A percentile compares a stretch with the other conserved stretches of the same genome.
Conservation (phyloP, 768 basidiomycete species). For the Ramaria sp. region DNA sequence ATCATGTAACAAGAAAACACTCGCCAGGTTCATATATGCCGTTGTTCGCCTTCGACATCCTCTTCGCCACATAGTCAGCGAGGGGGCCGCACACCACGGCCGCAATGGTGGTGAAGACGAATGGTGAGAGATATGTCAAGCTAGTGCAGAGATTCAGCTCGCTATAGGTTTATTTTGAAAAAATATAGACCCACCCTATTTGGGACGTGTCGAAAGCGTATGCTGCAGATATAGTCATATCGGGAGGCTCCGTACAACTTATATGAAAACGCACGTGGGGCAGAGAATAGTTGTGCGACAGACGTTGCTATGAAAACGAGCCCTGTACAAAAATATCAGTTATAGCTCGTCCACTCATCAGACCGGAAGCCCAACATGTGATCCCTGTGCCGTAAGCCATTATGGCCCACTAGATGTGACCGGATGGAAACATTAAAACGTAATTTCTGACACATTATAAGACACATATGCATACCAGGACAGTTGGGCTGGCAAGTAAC, state of each 20-base stretch:
- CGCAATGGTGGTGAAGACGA: constrained; percentile 13
- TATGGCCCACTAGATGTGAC: constrained; percentile 4
- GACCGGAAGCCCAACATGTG: constrained; percentile 9
- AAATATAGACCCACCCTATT: constrained; percentile 9
- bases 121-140: constrained; percentile 9
- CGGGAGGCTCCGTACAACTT: neutral
- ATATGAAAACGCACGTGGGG: constrained; percentile 9
- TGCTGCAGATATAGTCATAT: neutral
- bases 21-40: constrained; percentile 6
- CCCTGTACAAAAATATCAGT: neutral
- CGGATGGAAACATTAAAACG: neutral
- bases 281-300: constrained; percentile 14
- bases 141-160: neutral
- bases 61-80: constrained; percentile 11
- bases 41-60: constrained; percentile 10
- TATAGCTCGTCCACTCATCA: neutral
- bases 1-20: neutral
- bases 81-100: constrained; percentile 13
- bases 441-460: neutral
- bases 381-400: constrained; percentile 13
- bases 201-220: constrained; percentile 12
- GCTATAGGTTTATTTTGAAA: neutral
- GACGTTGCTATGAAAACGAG: constrained; percentile 16
- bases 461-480: neutral
- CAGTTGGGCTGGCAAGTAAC: constrained; percentile 2